Percentiles rank a stretch among this genome's conserved stretches.
These are phyloP conservation scores for Talaromyces thailandensis DNA, from an alignment of 495 filamentous ascomycete genomes.

Conservation along the genomic window DNA sequence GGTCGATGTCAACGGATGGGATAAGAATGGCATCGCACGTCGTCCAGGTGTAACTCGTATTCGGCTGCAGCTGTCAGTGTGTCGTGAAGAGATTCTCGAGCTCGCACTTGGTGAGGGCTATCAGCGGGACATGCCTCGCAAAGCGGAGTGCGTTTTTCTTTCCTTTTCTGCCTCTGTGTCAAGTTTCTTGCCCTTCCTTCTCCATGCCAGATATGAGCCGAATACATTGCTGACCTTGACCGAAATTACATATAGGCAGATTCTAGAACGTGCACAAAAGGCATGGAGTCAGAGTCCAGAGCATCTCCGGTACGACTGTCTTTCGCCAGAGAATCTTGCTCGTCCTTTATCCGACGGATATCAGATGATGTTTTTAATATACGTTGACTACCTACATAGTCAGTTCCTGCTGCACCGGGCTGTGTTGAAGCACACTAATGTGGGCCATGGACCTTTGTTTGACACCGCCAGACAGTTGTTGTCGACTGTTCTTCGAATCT, in stretches of 20 bases:
- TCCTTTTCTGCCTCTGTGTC: not conserved
- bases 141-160: slow-evolving; percentile 28
- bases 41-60: slow-evolving; percentile 37
- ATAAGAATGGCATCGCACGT: slow-evolving; percentile 26
- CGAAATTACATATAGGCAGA: slow-evolving; percentile 15
- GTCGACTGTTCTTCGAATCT: slow-evolving; percentile 33
- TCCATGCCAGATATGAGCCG: not conserved
- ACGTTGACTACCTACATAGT: slow-evolving; percentile 46
- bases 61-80: slow-evolving; percentile 36
- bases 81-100: slow-evolving; percentile 51
- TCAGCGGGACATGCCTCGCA: slow-evolving; percentile 31
- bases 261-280: slow-evolving; percentile 22
- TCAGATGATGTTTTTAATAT: slow-evolving; percentile 25
- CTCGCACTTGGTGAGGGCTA: slow-evolving; percentile 41
- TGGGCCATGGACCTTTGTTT: slow-evolving; percentile 40
- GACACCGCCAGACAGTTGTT: slow-evolving; percentile 46
- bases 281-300: slow-evolving; percentile 24
- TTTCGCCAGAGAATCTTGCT: slow-evolving; percentile 19
- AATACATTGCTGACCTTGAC: not conserved
- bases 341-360: slow-evolving; percentile 14
- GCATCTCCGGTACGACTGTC: slow-evolving; percentile 26
- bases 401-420: slow-evolving; percentile 51
- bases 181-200: not conserved
- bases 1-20: slow-evolving; percentile 49
- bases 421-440: slow-evolving; percentile 41